A percentile compares a stretch with the other conserved stretches of the same genome.
phyloP scores from a whole-genome alignment of 805 yeast genomes.

The Candida silvatica region DNA sequence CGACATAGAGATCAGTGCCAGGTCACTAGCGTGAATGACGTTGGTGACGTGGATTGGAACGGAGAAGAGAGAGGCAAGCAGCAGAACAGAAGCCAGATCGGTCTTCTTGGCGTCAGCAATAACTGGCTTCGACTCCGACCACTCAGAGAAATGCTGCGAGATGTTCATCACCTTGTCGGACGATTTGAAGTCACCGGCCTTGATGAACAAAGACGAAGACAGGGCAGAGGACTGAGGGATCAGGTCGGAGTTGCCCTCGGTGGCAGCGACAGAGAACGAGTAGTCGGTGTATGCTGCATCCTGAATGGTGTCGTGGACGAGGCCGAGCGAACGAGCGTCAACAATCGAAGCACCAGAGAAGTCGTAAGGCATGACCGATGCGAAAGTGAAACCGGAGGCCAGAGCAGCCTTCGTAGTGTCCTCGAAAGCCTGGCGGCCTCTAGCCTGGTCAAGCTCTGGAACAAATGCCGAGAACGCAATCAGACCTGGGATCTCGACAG shows the following conservation, averaged over 20 bases:
- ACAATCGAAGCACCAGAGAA: conserved; percentile 52
- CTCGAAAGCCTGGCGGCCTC: conserved; percentile 40
- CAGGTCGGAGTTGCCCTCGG: conserved; percentile 54
- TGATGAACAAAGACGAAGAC: conserved; percentile 76
- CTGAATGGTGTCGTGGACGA: conserved; percentile 47
- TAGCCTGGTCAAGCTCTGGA: conserved; percentile 48
- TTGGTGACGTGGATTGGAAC: conserved; percentile 85
- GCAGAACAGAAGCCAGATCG: conserved; percentile 83
- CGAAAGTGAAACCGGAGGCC: conserved; percentile 83
- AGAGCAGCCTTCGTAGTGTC: conserved; percentile 62
- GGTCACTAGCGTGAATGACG: conserved; percentile 72
- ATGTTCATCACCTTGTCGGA: conserved; percentile 68
- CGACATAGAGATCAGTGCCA: conserved; percentile 76
- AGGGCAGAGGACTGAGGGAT: conserved; percentile 52
- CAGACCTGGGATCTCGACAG: conserved; percentile 78
- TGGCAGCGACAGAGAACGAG: conserved; percentile 77
- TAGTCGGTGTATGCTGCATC: conserved; percentile 71
- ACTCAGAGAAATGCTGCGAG: conserved; percentile 67
- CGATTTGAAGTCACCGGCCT: conserved; percentile 58
- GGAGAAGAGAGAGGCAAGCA: conserved; percentile 80
- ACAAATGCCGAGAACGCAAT: conserved; percentile 74
- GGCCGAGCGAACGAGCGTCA: conserved; percentile 56
- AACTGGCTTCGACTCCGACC: conserved; percentile 82
- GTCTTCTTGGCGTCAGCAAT: conserved; percentile 90
- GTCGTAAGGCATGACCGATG: conserved; percentile 70